Conservation (phyloP, 2,329 filamentous ascomycete genomes). For the Botrytis pseudocinerea region DNA sequence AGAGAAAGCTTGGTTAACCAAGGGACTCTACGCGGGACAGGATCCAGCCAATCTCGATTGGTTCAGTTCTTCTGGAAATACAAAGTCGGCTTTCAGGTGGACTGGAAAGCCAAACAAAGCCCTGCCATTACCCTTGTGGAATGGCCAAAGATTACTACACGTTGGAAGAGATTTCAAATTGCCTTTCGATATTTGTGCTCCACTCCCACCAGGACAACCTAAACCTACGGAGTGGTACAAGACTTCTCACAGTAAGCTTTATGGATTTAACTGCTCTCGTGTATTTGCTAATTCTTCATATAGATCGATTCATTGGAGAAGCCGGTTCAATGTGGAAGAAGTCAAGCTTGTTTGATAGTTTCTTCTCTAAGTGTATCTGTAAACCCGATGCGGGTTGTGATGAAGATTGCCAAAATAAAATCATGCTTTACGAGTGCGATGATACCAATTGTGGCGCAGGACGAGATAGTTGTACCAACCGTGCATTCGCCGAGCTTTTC, state of each 20-base stretch:
- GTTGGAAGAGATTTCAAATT: constrained; percentile 80
- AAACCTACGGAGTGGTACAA: constrained; percentile 93
- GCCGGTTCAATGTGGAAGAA: constrained; percentile 80
- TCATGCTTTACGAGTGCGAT: constrained; percentile 98
- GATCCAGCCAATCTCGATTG: constrained; percentile 42
- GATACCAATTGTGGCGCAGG: constrained; percentile 82
- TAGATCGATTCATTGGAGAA: constrained; percentile 88
- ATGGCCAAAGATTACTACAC: constrained; percentile 69
- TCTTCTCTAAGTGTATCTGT: constrained; percentile 77
- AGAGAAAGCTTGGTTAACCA: constrained; percentile 61
- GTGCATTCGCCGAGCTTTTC: constrained; percentile 79
- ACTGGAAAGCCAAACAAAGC: constrained; percentile 54
- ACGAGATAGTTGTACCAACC: constrained; percentile 75
- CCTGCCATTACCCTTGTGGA: constrained; percentile 77
- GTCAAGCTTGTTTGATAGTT: constrained; percentile 70
- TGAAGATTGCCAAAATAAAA: constrained; percentile 88
- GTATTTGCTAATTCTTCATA: constrained; percentile 28
- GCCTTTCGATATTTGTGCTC: constrained; percentile 87
- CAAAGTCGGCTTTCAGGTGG: constrained; percentile 41
- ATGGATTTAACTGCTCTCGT: not conserved
- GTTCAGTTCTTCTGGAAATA: constrained; percentile 31
- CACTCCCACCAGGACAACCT: constrained; percentile 79
- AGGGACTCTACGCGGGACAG: constrained; percentile 88
- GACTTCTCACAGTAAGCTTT: constrained; percentile 77
- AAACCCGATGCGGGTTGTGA: constrained; percentile 76